Percentiles rank a stretch among this genome's conserved stretches.
These are phyloP conservation scores for Yarrowia porcina DNA, from an alignment of 805 yeast genomes.

Conservation along the genomic window DNA sequence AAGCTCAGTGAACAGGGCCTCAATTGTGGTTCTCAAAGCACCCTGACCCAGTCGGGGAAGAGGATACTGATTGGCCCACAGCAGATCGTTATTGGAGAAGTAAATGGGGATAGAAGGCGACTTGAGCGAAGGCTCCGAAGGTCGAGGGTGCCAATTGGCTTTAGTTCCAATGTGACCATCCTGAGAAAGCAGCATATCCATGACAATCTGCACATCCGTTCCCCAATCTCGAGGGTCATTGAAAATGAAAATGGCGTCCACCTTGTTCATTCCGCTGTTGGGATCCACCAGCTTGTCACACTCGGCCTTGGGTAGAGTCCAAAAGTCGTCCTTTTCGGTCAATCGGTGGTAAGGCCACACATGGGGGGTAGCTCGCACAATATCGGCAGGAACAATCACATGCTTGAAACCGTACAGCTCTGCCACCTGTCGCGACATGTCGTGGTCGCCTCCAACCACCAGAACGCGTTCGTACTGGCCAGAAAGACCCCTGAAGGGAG, in stretches of 20 bases:
- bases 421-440: constrained; percentile 70
- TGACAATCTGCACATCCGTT: constrained; percentile 73
- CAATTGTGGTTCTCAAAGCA: constrained; percentile 64
- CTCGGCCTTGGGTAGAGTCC: constrained; percentile 40
- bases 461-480: constrained; percentile 57
- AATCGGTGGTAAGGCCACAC: constrained; percentile 69
- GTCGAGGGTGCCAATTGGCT: constrained; percentile 35
- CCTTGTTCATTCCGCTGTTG: constrained; percentile 37
- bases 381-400: constrained; percentile 70
- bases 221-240: constrained; percentile 90
- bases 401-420: constrained; percentile 70
- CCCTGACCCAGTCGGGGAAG: constrained; percentile 90
- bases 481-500: constrained; percentile 69
- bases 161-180: constrained; percentile 63
- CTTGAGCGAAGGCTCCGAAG: constrained; percentile 29
- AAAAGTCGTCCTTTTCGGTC: constrained; percentile 43
- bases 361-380: constrained; percentile 52
- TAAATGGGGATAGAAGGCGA: constrained; percentile 65
- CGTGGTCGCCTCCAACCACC: constrained; percentile 79
- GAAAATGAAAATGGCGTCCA: constrained; percentile 79
- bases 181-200: constrained; percentile 65
- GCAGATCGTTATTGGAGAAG: constrained; percentile 77
- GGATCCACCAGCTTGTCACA: constrained; percentile 27
- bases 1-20: constrained; percentile 54
- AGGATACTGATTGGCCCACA: constrained; percentile 81